Evolutionary conservation across 2,329 filamentous ascomycete species (phyloP), one percentile per base, ranked within the genome.

Genomic region (Fonsecaea nubica): DNA sequence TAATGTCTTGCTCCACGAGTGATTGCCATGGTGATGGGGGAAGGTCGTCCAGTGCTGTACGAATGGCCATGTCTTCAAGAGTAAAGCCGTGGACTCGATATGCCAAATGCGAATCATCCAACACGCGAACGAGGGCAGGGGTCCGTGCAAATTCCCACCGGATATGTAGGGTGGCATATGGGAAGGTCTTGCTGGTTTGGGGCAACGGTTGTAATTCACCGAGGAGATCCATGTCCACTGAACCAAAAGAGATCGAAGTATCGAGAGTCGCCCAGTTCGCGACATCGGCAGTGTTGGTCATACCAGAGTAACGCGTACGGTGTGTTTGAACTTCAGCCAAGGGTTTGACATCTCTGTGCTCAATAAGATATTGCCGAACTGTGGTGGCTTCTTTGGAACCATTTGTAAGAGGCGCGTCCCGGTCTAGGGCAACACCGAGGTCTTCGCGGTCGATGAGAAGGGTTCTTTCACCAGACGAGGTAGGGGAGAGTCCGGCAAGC

Each of bases 31-130:
- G 79, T 6, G 84, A 84, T 21, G 77, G 73, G 3, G 80, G 76
- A 73, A 85, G 81, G 45, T 78, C 76, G 65, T 79, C 79, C 71
- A 78, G 81, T 56, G 80, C 81, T 42, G 78, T 76, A 78, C 82
- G 84, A 5, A 86, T 79, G 35, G 83, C 82, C 72, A 86, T 83
- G 38, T 80, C 80, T 72, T 85, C 83, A 9, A 86, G 72, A 1
- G 84, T 85, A 69, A 86, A 86, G 4, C 83, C 84, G 38, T 81
- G 78, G 9, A 86, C 80, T 36, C 84, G 79, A 69, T 86, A 83
- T 18, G 63, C 72, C 40, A 74, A 60, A 63, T 71, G 61, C 9
- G 35, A 62, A 57, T 78, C 74, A 75, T 77, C 61, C 64, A 70
- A 59, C 1, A 58, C 65, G 13, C 63, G 36, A 4, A 62, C 59